Evolutionary conservation across 2,329 filamentous ascomycete genomes (phyloP), one percentile per base, ranked within the genome.

Genomic region (Ascochyta pisi): DNA sequence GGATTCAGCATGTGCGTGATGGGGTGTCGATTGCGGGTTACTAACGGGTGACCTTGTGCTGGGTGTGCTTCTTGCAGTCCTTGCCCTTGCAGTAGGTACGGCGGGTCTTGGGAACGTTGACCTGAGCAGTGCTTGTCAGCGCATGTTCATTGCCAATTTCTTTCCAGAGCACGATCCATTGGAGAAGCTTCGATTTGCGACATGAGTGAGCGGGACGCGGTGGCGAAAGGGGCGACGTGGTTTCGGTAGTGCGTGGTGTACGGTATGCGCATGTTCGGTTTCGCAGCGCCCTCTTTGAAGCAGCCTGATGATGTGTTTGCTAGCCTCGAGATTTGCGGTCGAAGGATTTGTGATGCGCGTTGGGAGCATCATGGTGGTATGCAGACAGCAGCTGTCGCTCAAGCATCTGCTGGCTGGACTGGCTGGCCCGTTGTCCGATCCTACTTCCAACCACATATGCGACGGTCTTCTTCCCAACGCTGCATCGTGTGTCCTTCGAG

Each of bases 81-180:
- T 90, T 93, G 86, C 90, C 90, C 87, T 96, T 96, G 91, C 91
- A 96, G 86, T 92, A 96, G 82, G 93, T 96, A 85, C 92, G 90
- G 80, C 92, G 89, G 81, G 92, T 96, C 87, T 96, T 96, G 78
- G 93, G 92, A 85, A 96, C 90, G 91, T 96, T 96, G 86, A 96
- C 92, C 93, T 94, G 71, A 57, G 42, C 34, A 29, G 23, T 42
- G 7, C 48, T 45, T 42, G 61, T 69, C 58, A 70, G 69, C 60
- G 39, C 40, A 54, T 56, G 43, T 49, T 45, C 50, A 23, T 45
- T 45, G 48, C 42, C 16, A 42, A 2, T 34, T 15, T 46, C 29
- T 59, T 52, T 46, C 31, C 31, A 26, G 12, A 54, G 57, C 48
- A 57, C 45, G 34, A 49, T 50, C 50, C 49, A 57, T 41, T 51